Base-by-base conservation (phyloP, 73 alveolate species). In the Paramecium sexaurelia region DNA sequence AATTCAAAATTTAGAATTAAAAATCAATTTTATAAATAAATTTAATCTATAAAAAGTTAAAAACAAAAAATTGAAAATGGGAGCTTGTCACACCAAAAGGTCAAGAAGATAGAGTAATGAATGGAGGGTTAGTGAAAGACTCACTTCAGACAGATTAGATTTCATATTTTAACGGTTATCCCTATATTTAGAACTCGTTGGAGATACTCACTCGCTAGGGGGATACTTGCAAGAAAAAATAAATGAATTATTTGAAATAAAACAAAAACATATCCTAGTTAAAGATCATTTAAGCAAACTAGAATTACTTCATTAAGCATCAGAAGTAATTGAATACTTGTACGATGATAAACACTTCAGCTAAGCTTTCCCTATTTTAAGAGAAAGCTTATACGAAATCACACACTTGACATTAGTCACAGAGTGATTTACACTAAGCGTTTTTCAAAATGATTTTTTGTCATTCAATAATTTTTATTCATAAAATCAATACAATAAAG, bases 281-380 rank as follows among this genome's bases (percentile, higher is more conserved):
- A 51, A 51, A 51, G 67, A 51, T 17, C 67, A 78, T 45, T 9
- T 29, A 39, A 2, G 13, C 32, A n/a, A 40, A 78, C 7, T 41
- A 33, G 35, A 24, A 22, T 43, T 41, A 37, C 32, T 78, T 11
- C 24, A 19, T 39, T 7, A 78, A 22, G 90, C 90, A 78, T 20
- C 73, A 3, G 90, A 78, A 0, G 29, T 78, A n/a, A 78, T 78
- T 3, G 71, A 78, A 43, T 78, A 29, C 55, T 39, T 78, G 71
- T 78, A 78, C 71, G 73, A 37, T 19, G 90, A 78, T 45, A 78
- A 43, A 45, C 90, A 78, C 41, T 78, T 78, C 73, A 78, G 90
- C 19, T 78, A 78, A 22, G 90, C 90, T 36, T 78, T 39, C 71
- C 90, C 90, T 78, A 78, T 78, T 39, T 78, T 78, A 24, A 78